A percentile compares a stretch with the other conserved stretches of the same genome.
Conservation (phyloP, 2,329 filamentous ascomycete species). For the Rhynchosporium graminicola region DNA sequence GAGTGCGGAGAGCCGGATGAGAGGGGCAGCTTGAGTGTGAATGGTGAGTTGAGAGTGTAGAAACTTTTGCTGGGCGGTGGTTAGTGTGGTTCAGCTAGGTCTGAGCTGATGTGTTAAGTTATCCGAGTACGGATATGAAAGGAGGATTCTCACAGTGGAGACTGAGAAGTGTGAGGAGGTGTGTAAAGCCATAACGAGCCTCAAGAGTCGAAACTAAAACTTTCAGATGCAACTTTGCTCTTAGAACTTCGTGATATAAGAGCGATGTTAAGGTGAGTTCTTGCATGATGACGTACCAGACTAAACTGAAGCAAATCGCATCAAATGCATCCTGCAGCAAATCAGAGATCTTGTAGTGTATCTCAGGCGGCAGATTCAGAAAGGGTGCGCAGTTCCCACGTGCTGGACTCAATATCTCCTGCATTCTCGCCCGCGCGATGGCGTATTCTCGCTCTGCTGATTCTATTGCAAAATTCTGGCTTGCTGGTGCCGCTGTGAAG, state of each 20-base stretch:
- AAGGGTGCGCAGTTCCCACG: constrained; percentile 4
- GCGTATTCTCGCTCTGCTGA: too few species aligned
- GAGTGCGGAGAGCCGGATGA: constrained; percentile 28
- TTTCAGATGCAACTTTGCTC: too few species aligned
- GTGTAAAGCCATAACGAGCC: too few species aligned
- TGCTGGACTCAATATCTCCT: neutral
- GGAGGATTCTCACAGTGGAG: neutral
- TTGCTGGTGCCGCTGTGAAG: too few species aligned
- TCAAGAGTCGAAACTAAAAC: too few species aligned
- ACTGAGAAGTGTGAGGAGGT: too few species aligned
- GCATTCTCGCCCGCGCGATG: neutral
- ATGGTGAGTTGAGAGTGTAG: constrained; percentile 20
- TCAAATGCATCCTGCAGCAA: constrained; percentile 31
- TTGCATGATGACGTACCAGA: constrained; percentile 23
- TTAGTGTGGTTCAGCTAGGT: neutral
- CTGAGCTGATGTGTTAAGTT: neutral
- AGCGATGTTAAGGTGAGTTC: too few species aligned
- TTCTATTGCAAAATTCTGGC: too few species aligned
- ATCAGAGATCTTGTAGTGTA: constrained; percentile 29
- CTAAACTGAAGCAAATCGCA: constrained; percentile 28
- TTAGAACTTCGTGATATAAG: too few species aligned
- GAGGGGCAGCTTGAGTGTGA: constrained; percentile 10
- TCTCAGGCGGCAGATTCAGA: constrained; percentile 26
- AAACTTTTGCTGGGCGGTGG: constrained; percentile 25
- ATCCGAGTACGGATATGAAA: neutral